Conservation (phyloP, 179 eudicot genomes). For the Carnegiea gigantea region DNA sequence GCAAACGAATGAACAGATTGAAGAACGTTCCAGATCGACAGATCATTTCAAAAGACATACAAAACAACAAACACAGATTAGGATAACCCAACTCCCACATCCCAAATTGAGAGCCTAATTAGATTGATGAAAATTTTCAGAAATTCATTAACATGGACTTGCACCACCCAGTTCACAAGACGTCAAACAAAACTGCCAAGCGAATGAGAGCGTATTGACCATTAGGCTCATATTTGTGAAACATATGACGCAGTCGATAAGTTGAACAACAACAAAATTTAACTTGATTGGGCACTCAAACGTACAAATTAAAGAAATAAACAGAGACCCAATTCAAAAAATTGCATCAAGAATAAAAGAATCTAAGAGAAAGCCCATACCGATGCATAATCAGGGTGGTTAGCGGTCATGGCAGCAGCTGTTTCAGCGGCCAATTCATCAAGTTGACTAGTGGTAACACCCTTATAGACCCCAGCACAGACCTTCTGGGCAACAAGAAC, state of each 20-base stretch:
- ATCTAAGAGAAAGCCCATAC: conserved; percentile 31
- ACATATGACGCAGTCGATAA: background rate
- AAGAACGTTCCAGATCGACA: too few species aligned
- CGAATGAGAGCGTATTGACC: too few species aligned
- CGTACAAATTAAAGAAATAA: background rate
- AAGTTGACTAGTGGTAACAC: conserved; percentile 85
- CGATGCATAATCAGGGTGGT: conserved; percentile 93
- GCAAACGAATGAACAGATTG: background rate
- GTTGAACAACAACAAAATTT: background rate
- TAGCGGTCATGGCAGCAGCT: conserved; percentile 89
- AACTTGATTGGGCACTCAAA: background rate
- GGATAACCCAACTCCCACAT: too few species aligned
- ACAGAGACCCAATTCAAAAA: conserved; percentile 9
- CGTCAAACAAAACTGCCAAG: too few species aligned
- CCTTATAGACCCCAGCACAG: conserved; percentile 89
- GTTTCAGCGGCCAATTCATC: conserved; percentile 98
- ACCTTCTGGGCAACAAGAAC: conserved; percentile 86
- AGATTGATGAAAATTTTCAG: background rate
- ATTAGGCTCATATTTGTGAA: too few species aligned
- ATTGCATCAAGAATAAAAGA: background rate
- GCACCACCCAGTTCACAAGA: too few species aligned
- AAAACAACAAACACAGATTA: too few species aligned
- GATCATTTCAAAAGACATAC: too few species aligned
- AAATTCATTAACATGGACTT: too few species aligned
- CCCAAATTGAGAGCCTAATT: background rate